Conservation (phyloP, 176 grass and related monocot genomes). For the Chrysopogon serrulatus region DNA sequence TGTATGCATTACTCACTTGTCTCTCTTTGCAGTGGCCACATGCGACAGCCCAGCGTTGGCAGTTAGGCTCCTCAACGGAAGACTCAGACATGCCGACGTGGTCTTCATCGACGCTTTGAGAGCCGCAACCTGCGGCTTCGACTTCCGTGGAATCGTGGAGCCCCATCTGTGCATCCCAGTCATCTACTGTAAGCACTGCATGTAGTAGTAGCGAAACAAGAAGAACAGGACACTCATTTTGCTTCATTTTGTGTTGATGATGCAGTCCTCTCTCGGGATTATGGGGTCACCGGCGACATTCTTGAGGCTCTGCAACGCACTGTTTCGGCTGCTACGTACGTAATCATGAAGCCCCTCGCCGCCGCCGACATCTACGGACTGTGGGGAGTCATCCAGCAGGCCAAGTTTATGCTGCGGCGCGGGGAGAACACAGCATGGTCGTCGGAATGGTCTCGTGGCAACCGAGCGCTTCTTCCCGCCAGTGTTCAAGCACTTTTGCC, state of each 20-base stretch:
- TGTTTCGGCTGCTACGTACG: not conserved
- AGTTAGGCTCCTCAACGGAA: not conserved
- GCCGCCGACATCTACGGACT: not conserved
- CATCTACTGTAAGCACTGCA: constrained; percentile 12
- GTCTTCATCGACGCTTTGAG: not conserved
- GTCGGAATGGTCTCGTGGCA: not conserved
- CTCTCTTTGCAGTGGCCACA: not conserved
- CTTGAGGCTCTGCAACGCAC: not conserved
- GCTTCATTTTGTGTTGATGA: not conserved
- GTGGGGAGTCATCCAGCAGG: not conserved
- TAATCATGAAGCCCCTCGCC: not conserved
- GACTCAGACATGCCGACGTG: not conserved
- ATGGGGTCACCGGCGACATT: not conserved
- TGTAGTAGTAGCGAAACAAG: not conserved
- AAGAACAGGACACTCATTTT: not conserved
- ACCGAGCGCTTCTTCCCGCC: not conserved
- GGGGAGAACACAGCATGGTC: not conserved
- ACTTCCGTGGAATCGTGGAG: constrained; percentile 9
- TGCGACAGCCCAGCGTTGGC: not conserved
- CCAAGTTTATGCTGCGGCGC: not conserved
- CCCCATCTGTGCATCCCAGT: constrained; percentile 2
- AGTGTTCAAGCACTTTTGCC: too few relatives aligned
- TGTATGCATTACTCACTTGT: not conserved
- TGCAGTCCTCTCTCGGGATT: not conserved
- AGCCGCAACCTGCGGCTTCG: not conserved